Evolutionary conservation across 257 asterid species (phyloP), one percentile per base, ranked within the genome.

Genomic region (Asclepias syriaca): DNA sequence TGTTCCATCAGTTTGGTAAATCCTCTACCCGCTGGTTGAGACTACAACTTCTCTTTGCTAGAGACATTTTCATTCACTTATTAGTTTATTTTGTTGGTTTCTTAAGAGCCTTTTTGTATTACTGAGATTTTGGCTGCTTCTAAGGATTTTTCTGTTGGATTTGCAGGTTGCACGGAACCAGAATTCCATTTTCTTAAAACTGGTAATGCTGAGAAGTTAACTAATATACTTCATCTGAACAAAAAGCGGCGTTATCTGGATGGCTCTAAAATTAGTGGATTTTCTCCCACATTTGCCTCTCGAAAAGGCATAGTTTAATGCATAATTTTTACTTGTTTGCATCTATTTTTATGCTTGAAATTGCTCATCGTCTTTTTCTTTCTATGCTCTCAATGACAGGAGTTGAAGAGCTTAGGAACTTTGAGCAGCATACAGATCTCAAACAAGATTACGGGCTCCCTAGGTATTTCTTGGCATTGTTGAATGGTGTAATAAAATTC

Each of bases 401-500:
- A 78, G 74, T 15, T 74, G 87, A 80, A 76, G 88, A 79, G 21
- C 69, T 73, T 72, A 54, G 73, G 61, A 76, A 81, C 78, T 76
- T 77, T 83, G 79, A 71, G 79, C 83, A 72, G 71, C 79, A 76
- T 77, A 70, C 75, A 77, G 89, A 84, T 73, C 83, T 77, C 75
- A 77, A 86, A 77, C 86, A 84, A 9, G 88, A 80, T 58, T 89
- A 89, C 78, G 87, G 80, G 58, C 75, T 94, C 56, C 85, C 88
- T 66, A 83, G 98, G 97, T 91, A 85, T n/a, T 68, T 39, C 69
- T 74, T 80, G 71, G 55, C 65, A 66, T 77, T 82, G 70, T 72
- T 70, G 66, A 76, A 65, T 57, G 49, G 27, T 63, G 69, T 59
- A 53, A n/a, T 46, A 45, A 15, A 57, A 68, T 43, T 40, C 69